These are phyloP conservation scores for Cytospora leucostoma DNA, from an alignment of 2,329 filamentous ascomycete genomes.

Conservation along the genomic window DNA sequence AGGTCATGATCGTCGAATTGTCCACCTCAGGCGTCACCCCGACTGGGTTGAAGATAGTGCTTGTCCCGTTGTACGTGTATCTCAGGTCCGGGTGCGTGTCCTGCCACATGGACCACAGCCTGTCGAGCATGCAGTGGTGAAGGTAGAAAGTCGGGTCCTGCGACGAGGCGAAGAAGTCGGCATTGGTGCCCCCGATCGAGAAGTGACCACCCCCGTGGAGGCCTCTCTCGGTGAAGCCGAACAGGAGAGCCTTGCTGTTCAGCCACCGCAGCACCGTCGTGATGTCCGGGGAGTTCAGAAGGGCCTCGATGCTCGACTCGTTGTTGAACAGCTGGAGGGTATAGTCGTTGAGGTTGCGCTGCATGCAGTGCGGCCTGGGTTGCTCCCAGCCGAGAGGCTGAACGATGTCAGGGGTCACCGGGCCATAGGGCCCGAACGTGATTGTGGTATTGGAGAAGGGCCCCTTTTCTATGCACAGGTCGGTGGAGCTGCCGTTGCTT, in stretches of 20 bases:
- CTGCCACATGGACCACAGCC: constrained; percentile 31
- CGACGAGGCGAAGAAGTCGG: constrained; percentile 14
- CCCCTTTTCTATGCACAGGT: constrained; percentile 32
- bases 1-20: constrained; percentile 18
- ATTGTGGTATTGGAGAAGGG: constrained; percentile 32
- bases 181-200: constrained; percentile 15
- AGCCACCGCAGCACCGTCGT: constrained; percentile 26
- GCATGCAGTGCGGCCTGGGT: constrained; percentile 19
- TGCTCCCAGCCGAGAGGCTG: constrained; percentile 22
- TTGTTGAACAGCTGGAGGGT: constrained; percentile 17
- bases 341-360: constrained; percentile 24
- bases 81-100: constrained; percentile 1
- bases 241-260: constrained; percentile 14
- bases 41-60: constrained; percentile 18
- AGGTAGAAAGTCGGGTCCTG: constrained; percentile 40
- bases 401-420: constrained; percentile 28
- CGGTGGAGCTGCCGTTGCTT: constrained; percentile 17
- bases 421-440: constrained; percentile 30
- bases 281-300: constrained; percentile 28
- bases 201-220: constrained; percentile 23
- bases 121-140: constrained; percentile 37
- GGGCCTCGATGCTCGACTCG: constrained; percentile 27
- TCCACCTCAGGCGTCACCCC: constrained; percentile 18
- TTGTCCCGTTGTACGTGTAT: constrained; percentile 22
- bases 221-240: constrained; percentile 14